Base-by-base conservation (phyloP, 805 yeast species). In the Candida schatavii region DNA sequence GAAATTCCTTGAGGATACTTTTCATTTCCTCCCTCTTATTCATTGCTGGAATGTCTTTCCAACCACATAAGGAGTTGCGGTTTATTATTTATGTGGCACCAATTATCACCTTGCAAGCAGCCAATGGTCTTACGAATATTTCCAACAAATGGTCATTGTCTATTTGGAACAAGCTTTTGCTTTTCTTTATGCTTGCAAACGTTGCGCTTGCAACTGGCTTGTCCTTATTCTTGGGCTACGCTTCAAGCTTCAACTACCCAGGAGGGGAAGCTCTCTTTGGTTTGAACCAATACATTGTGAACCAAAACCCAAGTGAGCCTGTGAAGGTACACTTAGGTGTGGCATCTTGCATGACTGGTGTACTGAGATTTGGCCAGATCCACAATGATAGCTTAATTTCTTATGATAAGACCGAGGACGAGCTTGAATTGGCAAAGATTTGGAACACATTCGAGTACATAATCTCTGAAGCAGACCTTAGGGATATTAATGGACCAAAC, bases 1-100 rank as follows among this genome's bases (percentile, higher is more conserved):
- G 42, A 44, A 51, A 68, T 46, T 62, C 72, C 3, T 49, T 70
- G 37, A 72, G 76, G 31, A 61, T 81, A 4, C 54, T 82, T 21
- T 69, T 77, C 1, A 45, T 75, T 14, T 68, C 88, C 1, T 65
- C 85, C 0, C 32, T 81, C 1, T 39, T 77, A 13, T 90, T 69
- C 55, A 71, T 89, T n/a, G 46, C 67, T 1, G 52, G 79, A 4
- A 74, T 89, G 75, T 88, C 97, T 0, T 59, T 83, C 39, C 93
- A 86, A 60, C 89, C 93, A 2, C 97, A 91, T 54, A 91, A 91
- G 58, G 98, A 91, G 67, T 88, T 95, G 95, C 76, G 97, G 51
- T 91, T 91, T 55, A 80, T 91, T 31, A 68, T 84, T 14, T 91
- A 90, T 59, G 67, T 81, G 0, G 65, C 85, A 3, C 97, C 97